Evolutionary conservation across 1,284 basidiomycete species (phyloP).

Genomic region (Dichomitus squalens): DNA sequence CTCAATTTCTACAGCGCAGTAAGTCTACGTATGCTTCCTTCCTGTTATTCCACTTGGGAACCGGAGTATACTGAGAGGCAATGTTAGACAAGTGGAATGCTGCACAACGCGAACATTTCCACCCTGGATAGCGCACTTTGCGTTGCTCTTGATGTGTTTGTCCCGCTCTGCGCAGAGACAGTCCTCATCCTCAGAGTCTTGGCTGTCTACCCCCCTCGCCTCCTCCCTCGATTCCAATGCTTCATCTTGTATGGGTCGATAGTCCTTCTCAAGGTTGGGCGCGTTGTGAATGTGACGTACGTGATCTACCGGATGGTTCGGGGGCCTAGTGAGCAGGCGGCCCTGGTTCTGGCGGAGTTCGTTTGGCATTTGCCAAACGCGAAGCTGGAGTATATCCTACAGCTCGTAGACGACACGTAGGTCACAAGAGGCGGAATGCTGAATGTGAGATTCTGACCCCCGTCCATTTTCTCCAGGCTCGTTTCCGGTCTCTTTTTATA

Average conservation of each 20-base stretch:
- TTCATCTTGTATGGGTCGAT: slow-evolving; percentile 16
- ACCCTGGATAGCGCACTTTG: background rate
- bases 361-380: slow-evolving; percentile 3
- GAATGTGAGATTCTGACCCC: background rate
- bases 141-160: slow-evolving; percentile 6
- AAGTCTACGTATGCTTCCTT: background rate
- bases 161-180: slow-evolving; percentile 25
- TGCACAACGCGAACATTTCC: background rate
- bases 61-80: too few relatives aligned
- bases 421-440: background rate
- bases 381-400: slow-evolving; percentile 34
- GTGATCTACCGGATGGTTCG: slow-evolving; percentile 8
- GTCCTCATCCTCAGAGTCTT: slow-evolving; percentile 29
- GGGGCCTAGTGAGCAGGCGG: background rate
- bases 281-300: slow-evolving; percentile 17
- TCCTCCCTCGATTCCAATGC: slow-evolving; percentile 3
- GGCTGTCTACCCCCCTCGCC: slow-evolving; percentile 28
- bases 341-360: slow-evolving; percentile 9
- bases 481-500: slow-evolving; percentile 8
- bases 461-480: background rate
- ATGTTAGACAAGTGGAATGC: background rate
- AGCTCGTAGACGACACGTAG: slow-evolving; percentile 32
- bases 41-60: too few relatives aligned
- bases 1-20: slow-evolving; percentile 4
- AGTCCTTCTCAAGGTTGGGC: slow-evolving; percentile 14